Percentiles rank a stretch among this genome's conserved stretches.
Evolutionary conservation across 2,329 filamentous ascomycete genomes (phyloP).

Genomic region (Fusarium sp.): DNA sequence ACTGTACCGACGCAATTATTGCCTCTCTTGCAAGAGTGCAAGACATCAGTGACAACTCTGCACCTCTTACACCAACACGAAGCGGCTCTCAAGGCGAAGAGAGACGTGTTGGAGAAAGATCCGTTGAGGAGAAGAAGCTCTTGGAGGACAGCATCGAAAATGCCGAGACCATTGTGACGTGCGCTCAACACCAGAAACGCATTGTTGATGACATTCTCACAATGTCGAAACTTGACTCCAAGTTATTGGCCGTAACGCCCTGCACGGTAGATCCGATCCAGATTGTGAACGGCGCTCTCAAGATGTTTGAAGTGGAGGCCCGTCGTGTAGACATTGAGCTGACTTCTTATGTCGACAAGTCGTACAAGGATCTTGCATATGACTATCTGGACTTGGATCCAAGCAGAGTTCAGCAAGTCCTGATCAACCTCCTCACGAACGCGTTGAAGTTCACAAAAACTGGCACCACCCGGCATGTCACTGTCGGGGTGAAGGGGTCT

Average conservation of each 20-base stretch:
- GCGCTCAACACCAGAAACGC: constrained; percentile 80
- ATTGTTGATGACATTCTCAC: constrained; percentile 81
- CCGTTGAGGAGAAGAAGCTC: constrained; percentile 53
- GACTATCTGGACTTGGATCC: constrained; percentile 77
- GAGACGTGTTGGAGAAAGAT: constrained; percentile 14
- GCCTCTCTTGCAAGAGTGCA: constrained; percentile 56
- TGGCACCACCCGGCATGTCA: constrained; percentile 64
- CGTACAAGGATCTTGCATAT: constrained; percentile 64
- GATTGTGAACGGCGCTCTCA: constrained; percentile 72
- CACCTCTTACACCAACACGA: constrained; percentile 37
- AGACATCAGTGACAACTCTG: constrained; percentile 46
- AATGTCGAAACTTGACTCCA: constrained; percentile 78
- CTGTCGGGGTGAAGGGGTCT: constrained; percentile 57
- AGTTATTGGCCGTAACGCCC: constrained; percentile 75
- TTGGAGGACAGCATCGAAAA: constrained; percentile 72
- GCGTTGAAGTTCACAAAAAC: constrained; percentile 82
- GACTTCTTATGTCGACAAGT: constrained; percentile 68
- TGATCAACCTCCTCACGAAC: constrained; percentile 83
- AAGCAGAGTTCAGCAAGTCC: constrained; percentile 76
- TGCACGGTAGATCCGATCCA: constrained; percentile 72
- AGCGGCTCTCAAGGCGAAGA: constrained; percentile 7
- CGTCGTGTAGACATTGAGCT: constrained; percentile 74
- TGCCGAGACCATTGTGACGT: constrained; percentile 79
- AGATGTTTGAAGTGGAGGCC: constrained; percentile 81
- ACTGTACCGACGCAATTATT: constrained; percentile 76